phyloP scores from a whole-genome alignment of 805 yeast species.

The Candida vartiovaarae region DNA sequence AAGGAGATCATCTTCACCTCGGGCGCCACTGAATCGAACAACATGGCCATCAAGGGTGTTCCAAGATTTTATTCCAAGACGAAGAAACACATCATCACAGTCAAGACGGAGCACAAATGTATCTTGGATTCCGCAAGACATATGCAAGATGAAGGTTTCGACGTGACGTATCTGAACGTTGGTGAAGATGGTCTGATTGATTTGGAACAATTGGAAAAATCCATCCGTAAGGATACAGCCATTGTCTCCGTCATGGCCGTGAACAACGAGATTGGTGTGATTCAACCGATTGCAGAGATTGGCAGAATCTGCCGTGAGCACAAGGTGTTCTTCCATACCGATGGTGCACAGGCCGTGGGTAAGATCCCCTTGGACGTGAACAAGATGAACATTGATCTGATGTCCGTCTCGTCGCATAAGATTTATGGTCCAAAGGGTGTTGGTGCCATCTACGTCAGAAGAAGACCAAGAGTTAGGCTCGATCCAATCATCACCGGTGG shows the following conservation, averaged over 20 bases:
- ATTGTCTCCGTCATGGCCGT: slow-evolving; percentile 95
- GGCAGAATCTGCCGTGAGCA: slow-evolving; percentile 79
- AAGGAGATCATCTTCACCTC: slow-evolving; percentile 95
- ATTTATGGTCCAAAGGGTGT: slow-evolving; percentile 97
- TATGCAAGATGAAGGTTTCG: slow-evolving; percentile 94
- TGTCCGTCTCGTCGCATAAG: slow-evolving; percentile 94
- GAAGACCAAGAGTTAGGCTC: slow-evolving; percentile 96
- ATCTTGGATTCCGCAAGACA: slow-evolving; percentile 95
- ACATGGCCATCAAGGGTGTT: slow-evolving; percentile 92
- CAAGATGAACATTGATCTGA: slow-evolving; percentile 82
- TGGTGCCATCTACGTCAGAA: slow-evolving; percentile 91
- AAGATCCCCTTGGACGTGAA: slow-evolving; percentile 90
- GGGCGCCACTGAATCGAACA: slow-evolving; percentile 97
- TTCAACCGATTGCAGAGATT: slow-evolving; percentile 92
- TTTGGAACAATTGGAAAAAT: slow-evolving; percentile 68
- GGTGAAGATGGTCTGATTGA: slow-evolving; percentile 70
- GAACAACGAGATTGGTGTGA: slow-evolving; percentile 95
- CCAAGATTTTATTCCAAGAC: slow-evolving; percentile 87
- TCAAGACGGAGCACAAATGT: slow-evolving; percentile 98
- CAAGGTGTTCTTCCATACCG: slow-evolving; percentile 95
- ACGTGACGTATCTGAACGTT: slow-evolving; percentile 89
- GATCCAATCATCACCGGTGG: slow-evolving; percentile 96
- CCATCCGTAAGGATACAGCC: slow-evolving; percentile 86
- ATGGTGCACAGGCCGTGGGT: slow-evolving; percentile 96
- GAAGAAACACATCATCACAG: slow-evolving; percentile 89